These are phyloP conservation scores for Wickerhamiella hasegawae DNA, from an alignment of 805 yeast genomes.

Conservation along the genomic window DNA sequence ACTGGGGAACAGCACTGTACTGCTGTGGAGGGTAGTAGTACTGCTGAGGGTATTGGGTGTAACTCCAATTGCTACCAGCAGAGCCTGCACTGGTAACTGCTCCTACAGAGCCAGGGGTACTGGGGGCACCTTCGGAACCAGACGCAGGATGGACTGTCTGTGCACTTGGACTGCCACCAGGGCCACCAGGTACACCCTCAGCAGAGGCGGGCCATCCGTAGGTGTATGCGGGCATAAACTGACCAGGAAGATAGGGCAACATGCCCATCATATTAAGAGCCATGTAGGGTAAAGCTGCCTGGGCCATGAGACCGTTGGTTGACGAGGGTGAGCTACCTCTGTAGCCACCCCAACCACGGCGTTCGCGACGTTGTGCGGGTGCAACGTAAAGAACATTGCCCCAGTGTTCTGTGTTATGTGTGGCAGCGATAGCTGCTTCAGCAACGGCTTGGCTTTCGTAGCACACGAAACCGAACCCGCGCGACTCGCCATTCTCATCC, in stretches of 20 bases:
- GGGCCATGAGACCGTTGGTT: too few species aligned
- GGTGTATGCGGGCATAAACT: background rate
- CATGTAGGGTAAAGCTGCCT: too few species aligned
- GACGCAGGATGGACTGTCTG: background rate
- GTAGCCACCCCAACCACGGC: too few species aligned
- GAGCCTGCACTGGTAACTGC: background rate
- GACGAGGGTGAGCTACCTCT: too few species aligned
- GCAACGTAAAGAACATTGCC: slow-evolving; percentile 49
- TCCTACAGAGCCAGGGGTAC: background rate
- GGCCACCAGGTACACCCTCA: background rate
- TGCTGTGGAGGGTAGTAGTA: background rate
- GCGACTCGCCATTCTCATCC: slow-evolving; percentile 34
- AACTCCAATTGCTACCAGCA: background rate
- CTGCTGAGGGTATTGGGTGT: background rate
- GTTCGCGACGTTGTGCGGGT: slow-evolving; percentile 50
- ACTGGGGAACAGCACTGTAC: background rate
- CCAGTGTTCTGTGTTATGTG: slow-evolving; percentile 35
- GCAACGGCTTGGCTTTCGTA: slow-evolving; percentile 53
- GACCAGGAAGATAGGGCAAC: slow-evolving; percentile 28
- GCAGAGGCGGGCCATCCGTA: background rate
- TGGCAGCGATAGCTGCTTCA: slow-evolving; percentile 47
- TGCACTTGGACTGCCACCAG: background rate
- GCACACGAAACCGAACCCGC: slow-evolving; percentile 74
- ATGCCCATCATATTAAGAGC: slow-evolving; percentile 72
- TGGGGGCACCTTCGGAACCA: background rate